phyloP scores from a whole-genome alignment of 2,329 filamentous ascomycete species.

The Trichoderma breve region DNA sequence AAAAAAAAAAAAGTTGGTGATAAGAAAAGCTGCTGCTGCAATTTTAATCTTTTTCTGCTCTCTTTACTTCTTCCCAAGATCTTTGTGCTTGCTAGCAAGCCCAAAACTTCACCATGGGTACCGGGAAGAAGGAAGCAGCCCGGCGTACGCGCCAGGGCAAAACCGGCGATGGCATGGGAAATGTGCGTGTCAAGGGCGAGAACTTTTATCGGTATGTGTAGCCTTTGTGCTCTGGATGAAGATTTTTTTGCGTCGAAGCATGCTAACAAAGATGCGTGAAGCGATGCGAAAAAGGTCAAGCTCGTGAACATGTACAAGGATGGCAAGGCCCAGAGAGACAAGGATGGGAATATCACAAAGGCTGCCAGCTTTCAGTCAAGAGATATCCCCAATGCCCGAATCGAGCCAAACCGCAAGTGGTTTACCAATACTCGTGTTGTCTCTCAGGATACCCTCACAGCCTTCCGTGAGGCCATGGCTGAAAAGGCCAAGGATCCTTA shows the following conservation, averaged over 20 bases:
- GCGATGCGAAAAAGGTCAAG: constrained; percentile 81
- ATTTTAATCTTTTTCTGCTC: constrained; percentile 24
- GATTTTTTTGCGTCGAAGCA: neutral
- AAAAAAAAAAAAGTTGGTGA: constrained; percentile 23
- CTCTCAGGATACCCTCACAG: constrained; percentile 79
- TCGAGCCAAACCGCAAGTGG: constrained; percentile 97
- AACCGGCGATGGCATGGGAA: constrained; percentile 79
- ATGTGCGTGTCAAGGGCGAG: constrained; percentile 92
- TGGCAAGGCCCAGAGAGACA: constrained; percentile 78
- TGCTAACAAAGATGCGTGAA: constrained; percentile 24
- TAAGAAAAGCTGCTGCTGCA: constrained; percentile 16
- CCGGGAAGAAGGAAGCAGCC: constrained; percentile 84
- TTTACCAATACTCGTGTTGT: constrained; percentile 92
- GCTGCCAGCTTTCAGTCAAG: constrained; percentile 80
- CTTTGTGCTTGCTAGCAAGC: constrained; percentile 20
- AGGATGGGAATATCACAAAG: constrained; percentile 78
- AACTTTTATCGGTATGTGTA: constrained; percentile 85
- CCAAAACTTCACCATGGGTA: constrained; percentile 63
- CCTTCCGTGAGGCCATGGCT: constrained; percentile 88
- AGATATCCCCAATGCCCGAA: constrained; percentile 76
- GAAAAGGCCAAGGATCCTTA: constrained; percentile 90
- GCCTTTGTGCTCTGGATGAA: neutral
- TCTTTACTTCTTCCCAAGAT: constrained; percentile 19
- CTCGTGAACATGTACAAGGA: constrained; percentile 87
- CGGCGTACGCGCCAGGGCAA: constrained; percentile 84